Evolutionary conservation across 2,329 filamentous ascomycete species (phyloP).

Genomic region (Calonectria pteridis): DNA sequence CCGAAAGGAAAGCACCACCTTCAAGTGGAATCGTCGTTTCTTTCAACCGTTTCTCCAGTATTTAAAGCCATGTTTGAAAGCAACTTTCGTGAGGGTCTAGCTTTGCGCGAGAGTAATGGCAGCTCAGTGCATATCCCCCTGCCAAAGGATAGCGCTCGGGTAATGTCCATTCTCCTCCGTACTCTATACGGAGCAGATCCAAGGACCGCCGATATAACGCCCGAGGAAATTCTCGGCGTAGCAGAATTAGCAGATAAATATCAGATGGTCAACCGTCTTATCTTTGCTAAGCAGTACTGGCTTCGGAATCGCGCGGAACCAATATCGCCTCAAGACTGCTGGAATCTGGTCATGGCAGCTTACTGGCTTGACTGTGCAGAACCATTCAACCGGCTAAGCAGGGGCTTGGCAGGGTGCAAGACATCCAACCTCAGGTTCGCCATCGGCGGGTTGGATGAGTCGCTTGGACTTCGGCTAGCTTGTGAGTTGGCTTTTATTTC

Average conservation of each 20-base stretch:
- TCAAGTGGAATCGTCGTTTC: neutral
- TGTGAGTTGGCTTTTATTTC: neutral
- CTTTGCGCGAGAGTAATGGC: neutral
- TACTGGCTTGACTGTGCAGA: constrained; percentile 2
- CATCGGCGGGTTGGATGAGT: neutral
- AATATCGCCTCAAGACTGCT: neutral
- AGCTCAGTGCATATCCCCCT: neutral
- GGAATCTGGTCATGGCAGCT: neutral
- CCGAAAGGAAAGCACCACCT: neutral
- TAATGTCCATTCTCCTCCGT: neutral
- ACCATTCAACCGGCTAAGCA: neutral
- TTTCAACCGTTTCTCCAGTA: neutral
- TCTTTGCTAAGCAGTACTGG: constrained; percentile 1
- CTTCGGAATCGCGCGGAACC: neutral
- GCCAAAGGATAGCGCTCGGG: neutral
- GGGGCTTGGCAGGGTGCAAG: neutral
- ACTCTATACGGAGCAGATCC: neutral
- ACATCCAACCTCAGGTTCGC: neutral
- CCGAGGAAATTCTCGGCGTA: neutral
- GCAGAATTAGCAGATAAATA: neutral
- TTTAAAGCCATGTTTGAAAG: constrained; percentile 5
- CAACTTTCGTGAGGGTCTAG: neutral
- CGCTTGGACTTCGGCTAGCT: neutral
- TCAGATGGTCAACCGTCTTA: neutral
- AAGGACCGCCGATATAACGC: neutral